Base-by-base conservation (phyloP, 2,329 filamentous ascomycete species). In the Biscogniauxia marginata region DNA sequence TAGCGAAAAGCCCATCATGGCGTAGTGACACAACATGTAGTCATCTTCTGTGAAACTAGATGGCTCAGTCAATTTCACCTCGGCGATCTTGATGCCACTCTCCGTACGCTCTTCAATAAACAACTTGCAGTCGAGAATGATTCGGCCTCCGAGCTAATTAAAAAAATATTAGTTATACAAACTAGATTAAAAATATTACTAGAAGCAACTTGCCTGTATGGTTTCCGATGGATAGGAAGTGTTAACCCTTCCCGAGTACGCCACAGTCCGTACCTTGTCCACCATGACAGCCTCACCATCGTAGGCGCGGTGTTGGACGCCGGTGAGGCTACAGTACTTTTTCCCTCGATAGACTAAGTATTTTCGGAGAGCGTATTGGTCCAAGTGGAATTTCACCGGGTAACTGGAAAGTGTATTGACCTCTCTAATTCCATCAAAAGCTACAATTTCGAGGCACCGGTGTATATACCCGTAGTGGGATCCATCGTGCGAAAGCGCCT, bases 51-150 rank as follows among this genome's bases (percentile, higher is more conserved):
- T 50, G n/a, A 57, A 22, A 21, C 25, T 7, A 6, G 18, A 18
- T 5, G 16, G 24, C 8, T 53, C 51, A 13, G 46, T n/a, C 16
- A n/a, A n/a, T 13, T 39, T 48, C 1, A 23, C 47, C 34, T 53
- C 24, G 21, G 19, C 21, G 19, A 57, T 24, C 47, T 50, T 57
- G 30, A 57, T 54, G 18, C 51, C 55, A 20, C 8, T 25, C 18
- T 50, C 51, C 18, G 34, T 53, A 8, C 55, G 55, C 21, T 57
- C 55, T 4, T 57, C 50, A 24, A 54, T 45, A 43, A 57, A 57
- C 23, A 46, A 34, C 43, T 53, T 49, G 47, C 30, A 39, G 22
- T 57, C 55, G 19, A 57, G 47, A 16, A 57, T 53, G 20, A 57
- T 49, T 3, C 55, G 46, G 18, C 55, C 55, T 18, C 30, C 22